These are phyloP conservation scores for Crucihimalaya himalaica DNA, from an alignment of 345 rosid species.

Conservation along the genomic window DNA sequence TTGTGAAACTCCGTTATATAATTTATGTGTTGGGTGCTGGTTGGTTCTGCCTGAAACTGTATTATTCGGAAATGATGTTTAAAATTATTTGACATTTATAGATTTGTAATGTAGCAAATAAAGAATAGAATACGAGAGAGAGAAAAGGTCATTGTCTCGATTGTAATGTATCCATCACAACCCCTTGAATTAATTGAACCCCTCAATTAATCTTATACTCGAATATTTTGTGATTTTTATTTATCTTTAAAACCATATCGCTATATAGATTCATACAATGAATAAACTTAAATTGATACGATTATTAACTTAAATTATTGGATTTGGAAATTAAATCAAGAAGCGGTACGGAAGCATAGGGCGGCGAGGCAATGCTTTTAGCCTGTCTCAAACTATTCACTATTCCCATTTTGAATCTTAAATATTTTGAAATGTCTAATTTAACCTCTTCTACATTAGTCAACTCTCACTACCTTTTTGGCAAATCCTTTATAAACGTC, in stretches of 20 bases:
- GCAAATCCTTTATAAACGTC: conserved; percentile 21
- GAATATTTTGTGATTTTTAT: not conserved
- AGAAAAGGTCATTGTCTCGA: conserved; percentile 29
- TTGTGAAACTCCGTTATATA: not conserved
- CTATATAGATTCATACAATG: not conserved
- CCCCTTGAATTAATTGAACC: conserved; percentile 17
- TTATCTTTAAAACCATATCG: not conserved
- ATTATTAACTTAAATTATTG: conserved; percentile 26
- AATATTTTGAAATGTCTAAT: not conserved
- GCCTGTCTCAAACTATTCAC: conserved; percentile 34
- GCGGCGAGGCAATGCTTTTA: conserved; percentile 40
- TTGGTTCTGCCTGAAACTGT: conserved; percentile 18
- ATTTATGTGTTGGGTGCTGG: not conserved
- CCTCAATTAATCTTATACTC: not conserved
- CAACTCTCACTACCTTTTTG: conserved; percentile 37
- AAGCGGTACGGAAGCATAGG: conserved; percentile 34
- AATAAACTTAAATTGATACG: not conserved
- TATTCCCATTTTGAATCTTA: conserved; percentile 14
- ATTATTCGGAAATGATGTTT: conserved; percentile 26
- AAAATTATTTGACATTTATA: conserved; percentile 20
- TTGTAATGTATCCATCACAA: conserved; percentile 33
- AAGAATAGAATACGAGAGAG: conserved; percentile 24
- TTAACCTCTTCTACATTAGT: conserved; percentile 29
- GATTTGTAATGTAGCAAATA: conserved; percentile 33
- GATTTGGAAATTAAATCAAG: not conserved